Conservation (phyloP, 1,284 basidiomycete genomes). For the Trametes versicolor region DNA sequence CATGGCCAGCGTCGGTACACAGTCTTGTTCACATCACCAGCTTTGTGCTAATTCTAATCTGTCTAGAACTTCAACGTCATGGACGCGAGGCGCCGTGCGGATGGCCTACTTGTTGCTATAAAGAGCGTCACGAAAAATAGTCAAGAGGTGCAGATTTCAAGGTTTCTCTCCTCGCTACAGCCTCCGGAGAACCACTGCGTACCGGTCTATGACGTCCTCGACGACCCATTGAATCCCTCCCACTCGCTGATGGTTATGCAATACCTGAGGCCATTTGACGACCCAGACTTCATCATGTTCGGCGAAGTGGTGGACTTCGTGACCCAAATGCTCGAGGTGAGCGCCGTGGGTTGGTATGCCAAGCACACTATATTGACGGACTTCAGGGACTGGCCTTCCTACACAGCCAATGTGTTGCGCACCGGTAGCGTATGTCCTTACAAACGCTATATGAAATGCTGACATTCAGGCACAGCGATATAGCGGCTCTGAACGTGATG, state of each 20-base stretch:
- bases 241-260: conserved; percentile 40
- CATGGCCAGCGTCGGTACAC: no score
- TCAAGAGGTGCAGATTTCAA: conserved; percentile 25
- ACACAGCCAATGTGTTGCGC: conserved; percentile 39
- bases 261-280: conserved; percentile 35
- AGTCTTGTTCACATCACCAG: no score
- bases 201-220: conserved; percentile 30
- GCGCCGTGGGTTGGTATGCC: neutral
- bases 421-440: no score
- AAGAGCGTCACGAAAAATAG: no score
- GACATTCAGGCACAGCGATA: neutral
- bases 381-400: conserved; percentile 42
- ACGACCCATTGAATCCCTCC: conserved; percentile 23
- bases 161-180: conserved; percentile 12
- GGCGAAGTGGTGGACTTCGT: conserved; percentile 42
- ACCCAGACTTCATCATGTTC: conserved; percentile 34
- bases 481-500: conserved; percentile 18
- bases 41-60: no score
- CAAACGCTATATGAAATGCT: neutral
- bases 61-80: conserved; percentile 22
- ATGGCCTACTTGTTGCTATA: conserved; percentile 34
- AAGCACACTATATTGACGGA: no score
- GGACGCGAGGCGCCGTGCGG: conserved; percentile 36
- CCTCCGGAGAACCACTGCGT: conserved; percentile 33
- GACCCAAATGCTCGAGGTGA: conserved; percentile 41